phyloP scores from a whole-genome alignment of 169 alveolate species.

The Cryptosporidium parvum region DNA sequence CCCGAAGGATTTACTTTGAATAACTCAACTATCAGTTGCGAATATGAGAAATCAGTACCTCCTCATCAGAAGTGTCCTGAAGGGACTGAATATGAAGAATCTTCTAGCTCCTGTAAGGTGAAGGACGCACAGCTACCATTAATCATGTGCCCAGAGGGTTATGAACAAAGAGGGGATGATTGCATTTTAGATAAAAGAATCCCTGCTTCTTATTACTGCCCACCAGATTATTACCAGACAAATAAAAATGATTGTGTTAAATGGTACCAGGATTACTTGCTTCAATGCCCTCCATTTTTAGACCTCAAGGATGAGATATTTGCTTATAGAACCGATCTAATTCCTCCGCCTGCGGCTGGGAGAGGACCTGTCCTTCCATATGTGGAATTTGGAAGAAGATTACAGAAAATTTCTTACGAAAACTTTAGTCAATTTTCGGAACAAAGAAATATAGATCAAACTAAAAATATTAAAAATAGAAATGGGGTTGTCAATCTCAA shows the following conservation, averaged over 20 bases:
- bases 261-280: constrained; percentile 73
- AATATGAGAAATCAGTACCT: constrained; percentile 36
- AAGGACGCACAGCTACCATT: constrained; percentile 74
- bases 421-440: background rate
- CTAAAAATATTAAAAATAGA: background rate
- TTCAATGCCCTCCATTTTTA: constrained; percentile 66
- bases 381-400: constrained; percentile 23
- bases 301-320: constrained; percentile 38
- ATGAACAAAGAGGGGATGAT: constrained; percentile 65
- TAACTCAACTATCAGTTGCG: constrained; percentile 52
- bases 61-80: constrained; percentile 74
- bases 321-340: constrained; percentile 55
- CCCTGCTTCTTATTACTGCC: constrained; percentile 73
- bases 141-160: constrained; percentile 74
- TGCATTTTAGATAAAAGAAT: constrained; percentile 50
- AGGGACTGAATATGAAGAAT: constrained; percentile 64
- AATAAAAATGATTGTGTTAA: constrained; percentile 62
- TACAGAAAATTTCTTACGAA: constrained; percentile 12
- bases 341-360: constrained; percentile 76
- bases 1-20: constrained; percentile 36
- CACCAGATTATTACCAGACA: constrained; percentile 63
- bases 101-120: constrained; percentile 41
- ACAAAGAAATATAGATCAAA: background rate
- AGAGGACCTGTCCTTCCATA: constrained; percentile 67
- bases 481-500: background rate